These are phyloP conservation scores for Dendrostoma leiphaemia DNA, from an alignment of 2,329 filamentous ascomycete genomes.

Conservation along the genomic window DNA sequence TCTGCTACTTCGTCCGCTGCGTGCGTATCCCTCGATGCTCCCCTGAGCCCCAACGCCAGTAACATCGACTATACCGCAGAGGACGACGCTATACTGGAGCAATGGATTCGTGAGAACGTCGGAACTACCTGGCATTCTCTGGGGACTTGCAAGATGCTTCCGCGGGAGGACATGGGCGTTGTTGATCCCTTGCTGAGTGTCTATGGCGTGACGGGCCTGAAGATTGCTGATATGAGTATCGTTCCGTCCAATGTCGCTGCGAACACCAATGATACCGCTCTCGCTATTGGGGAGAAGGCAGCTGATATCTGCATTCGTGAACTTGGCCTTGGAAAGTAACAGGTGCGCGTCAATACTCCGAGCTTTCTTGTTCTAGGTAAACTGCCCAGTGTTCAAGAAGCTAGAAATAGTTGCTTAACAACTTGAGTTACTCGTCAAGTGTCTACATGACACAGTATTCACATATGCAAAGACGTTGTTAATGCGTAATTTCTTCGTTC, in stretches of 20 bases:
- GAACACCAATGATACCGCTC: conserved; percentile 43
- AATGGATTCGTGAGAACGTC: conserved; percentile 36
- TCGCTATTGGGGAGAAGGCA: conserved; percentile 42
- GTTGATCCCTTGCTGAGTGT: conserved; percentile 41
- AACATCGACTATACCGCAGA: conserved; percentile 47
- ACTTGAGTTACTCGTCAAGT: too few species aligned
- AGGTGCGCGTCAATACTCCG: too few species aligned
- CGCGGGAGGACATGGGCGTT: conserved; percentile 38
- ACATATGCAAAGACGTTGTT: too few species aligned
- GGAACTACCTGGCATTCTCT: conserved; percentile 42
- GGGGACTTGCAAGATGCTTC: conserved; percentile 45
- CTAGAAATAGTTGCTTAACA: too few species aligned
- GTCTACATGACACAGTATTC: too few species aligned
- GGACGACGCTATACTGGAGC: conserved; percentile 47
- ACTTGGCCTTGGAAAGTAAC: too few species aligned
- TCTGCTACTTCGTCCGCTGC: conserved; percentile 35
- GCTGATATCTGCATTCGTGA: conserved; percentile 28
- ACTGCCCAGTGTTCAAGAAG: too few species aligned
- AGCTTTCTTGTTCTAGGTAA: too few species aligned
- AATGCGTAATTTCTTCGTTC: too few species aligned
- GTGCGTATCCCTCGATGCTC: conserved; percentile 25
- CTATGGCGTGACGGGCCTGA: conserved; percentile 38
- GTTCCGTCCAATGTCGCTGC: conserved; percentile 37
- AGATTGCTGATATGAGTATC: conserved; percentile 37
- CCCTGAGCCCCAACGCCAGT: neutral